Base-by-base conservation (phyloP, 2,329 filamentous ascomycete genomes). In the Rhexocercosporidium sp. region DNA sequence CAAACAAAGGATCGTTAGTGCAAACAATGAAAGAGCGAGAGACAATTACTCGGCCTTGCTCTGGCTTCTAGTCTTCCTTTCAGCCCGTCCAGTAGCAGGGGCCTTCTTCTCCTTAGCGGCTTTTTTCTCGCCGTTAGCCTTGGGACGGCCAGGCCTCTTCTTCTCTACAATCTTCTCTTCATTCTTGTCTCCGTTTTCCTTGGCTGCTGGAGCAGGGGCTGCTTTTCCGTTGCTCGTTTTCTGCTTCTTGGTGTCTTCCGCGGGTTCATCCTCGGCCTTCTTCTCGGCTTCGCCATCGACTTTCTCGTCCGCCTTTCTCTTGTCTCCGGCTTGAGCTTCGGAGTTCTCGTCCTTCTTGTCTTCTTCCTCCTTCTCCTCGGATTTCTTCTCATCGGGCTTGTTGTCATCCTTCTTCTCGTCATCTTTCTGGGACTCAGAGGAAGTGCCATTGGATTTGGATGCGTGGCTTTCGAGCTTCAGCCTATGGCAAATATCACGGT, bases 401-500 rank as follows among this genome's bases (percentile, higher is more conserved):
- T 80, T 75, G 60, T 81, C 77, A 25, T 78, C 75, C 16, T 77
- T 75, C 18, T 78, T 75, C 16, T 78, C 73, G 34, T 80, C 59
- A n/a, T 64, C 62, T 16, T 70, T 67, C 63, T 68, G 64, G 29
- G 65, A 37, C 46, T 68, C 68, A 3, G 66, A 59, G 27, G 69
- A 70, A 46, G 62, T 41, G 49, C 54, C 67, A 41, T 63, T 60
- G n/a, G 66, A 66, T 18, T 37, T 54, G 1, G 60, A 37, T 64
- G 64, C 27, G 62, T 70, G 71, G 75, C 78, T 68, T 68, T 72
- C 20, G 75, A 90, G 80, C 3, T 84, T 82, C 31, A 90, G 79
- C 34, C 54, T 57, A 57, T 18, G 20, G 20, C n/a, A 20, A 57
- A 57, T 16, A n/a, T 57, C 20, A 9, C 2, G 1, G 54, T 57